Conservation (phyloP, 352 stramenopile genomes). For the Phytophthora nicotianae region DNA sequence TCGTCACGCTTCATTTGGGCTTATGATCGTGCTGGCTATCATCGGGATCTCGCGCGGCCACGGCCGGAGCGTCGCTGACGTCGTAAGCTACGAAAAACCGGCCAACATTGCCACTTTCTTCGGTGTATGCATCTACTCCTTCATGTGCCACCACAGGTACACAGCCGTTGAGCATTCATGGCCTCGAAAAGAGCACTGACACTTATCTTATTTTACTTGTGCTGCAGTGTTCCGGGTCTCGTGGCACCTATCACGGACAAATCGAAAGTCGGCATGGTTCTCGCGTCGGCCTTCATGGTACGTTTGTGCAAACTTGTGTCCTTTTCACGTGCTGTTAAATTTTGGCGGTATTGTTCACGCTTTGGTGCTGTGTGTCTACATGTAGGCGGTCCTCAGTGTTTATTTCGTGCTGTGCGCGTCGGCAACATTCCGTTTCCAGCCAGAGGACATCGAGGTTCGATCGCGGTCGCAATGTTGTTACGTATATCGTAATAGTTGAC, state of each 20-base stretch:
- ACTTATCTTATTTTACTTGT: background rate
- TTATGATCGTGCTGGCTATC: conserved; percentile 83
- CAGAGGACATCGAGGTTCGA: conserved; percentile 77
- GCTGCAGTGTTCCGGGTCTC: conserved; percentile 73
- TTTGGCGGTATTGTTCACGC: conserved; percentile 10
- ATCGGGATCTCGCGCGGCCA: conserved; percentile 73
- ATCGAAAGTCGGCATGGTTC: conserved; percentile 64
- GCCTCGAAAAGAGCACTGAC: conserved; percentile 2
- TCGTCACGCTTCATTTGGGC: conserved; percentile 79
- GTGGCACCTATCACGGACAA: conserved; percentile 87
- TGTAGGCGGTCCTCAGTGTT: conserved; percentile 74
- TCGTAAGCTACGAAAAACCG: conserved; percentile 76
- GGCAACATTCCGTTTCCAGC: conserved; percentile 81
- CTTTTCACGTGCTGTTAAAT: conserved; percentile 9
- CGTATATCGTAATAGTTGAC: conserved; percentile 11
- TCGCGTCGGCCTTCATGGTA: conserved; percentile 75
- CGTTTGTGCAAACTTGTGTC: conserved; percentile 11
- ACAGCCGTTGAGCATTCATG: background rate
- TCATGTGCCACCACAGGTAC: conserved; percentile 92
- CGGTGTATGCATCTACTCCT: conserved; percentile 90
- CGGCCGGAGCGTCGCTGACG: conserved; percentile 62
- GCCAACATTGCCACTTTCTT: conserved; percentile 84
- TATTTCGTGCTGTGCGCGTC: conserved; percentile 83
- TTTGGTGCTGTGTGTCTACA: conserved; percentile 8
- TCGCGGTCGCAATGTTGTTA: conserved; percentile 21